Percentiles rank a stretch among this genome's conserved stretches.
phyloP scores from a whole-genome alignment of 208 protist species.

The Trypanosoma congolense region DNA sequence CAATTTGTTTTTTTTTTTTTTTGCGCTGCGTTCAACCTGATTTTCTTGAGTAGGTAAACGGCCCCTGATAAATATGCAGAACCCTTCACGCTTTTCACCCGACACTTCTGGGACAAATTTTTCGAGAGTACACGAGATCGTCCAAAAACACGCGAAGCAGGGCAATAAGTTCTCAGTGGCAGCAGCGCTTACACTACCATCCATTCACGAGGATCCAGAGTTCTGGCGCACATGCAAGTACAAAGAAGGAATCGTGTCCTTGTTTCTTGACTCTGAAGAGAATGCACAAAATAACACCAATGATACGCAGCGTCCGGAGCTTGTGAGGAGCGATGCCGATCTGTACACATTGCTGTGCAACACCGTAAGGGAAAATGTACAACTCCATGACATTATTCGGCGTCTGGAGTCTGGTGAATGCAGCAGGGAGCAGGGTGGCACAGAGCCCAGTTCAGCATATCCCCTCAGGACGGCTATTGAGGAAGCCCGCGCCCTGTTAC shows the following conservation, averaged over 20 bases:
- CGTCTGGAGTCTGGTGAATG: not conserved
- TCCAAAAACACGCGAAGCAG: slow-evolving; percentile 42
- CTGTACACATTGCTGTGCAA: not conserved
- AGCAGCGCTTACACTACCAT: slow-evolving; percentile 31
- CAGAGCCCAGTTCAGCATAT: not conserved
- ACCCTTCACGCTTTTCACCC: too few relatives aligned
- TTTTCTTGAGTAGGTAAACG: too few relatives aligned
- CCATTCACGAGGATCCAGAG: slow-evolving; percentile 33
- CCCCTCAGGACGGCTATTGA: not conserved
- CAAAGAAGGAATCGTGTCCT: slow-evolving; percentile 42
- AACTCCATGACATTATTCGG: not conserved
- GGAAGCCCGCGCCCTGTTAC: not conserved
- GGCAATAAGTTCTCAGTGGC: slow-evolving; percentile 39
- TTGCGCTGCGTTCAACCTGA: too few relatives aligned
- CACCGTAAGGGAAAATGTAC: not conserved
- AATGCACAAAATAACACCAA: not conserved
- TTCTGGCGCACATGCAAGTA: slow-evolving; percentile 81
- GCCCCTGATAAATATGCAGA: too few relatives aligned
- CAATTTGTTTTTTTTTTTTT: too few relatives aligned
- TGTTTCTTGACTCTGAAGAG: slow-evolving; percentile 32
- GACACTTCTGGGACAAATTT: slow-evolving; percentile 24
- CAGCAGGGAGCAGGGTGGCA: not conserved
- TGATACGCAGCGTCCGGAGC: not conserved
- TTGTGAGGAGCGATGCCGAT: not conserved
- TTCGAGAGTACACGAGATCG: slow-evolving; percentile 51